Evolutionary conservation across 2,329 filamentous ascomycete genomes (phyloP).

Genomic region (Lecanicillium sp.): DNA sequence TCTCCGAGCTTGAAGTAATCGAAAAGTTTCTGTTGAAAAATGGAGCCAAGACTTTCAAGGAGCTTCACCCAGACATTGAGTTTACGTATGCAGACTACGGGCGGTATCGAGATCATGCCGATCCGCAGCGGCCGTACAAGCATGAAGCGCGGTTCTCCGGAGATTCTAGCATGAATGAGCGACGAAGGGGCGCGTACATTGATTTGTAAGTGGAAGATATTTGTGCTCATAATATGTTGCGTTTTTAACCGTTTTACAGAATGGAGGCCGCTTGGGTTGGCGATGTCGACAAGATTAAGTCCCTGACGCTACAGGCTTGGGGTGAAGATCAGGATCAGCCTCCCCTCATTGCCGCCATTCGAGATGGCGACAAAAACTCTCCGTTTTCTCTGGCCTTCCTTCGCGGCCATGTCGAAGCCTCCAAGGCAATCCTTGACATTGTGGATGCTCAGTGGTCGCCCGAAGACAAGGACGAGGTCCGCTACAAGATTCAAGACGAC

Average conservation of each 20-base stretch:
- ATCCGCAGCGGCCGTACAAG: constrained; percentile 32
- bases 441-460: constrained; percentile 59
- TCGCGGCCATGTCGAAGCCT: constrained; percentile 56
- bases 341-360: constrained; percentile 57
- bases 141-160: constrained; percentile 43
- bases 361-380: constrained; percentile 40
- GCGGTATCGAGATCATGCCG: too few species aligned
- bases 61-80: constrained; percentile 51
- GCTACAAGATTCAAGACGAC: constrained; percentile 38
- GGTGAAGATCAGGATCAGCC: constrained; percentile 41
- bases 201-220: constrained; percentile 42
- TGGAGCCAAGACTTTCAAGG: constrained; percentile 58
- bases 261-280: constrained; percentile 69
- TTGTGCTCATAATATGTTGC: too few species aligned
- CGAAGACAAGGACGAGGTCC: constrained; percentile 40
- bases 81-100: too few species aligned
- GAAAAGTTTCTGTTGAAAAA: constrained; percentile 46
- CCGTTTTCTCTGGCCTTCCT: constrained; percentile 64
- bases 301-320: constrained; percentile 54
- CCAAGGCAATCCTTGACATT: constrained; percentile 62
- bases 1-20: constrained; percentile 46
- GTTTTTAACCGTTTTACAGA: constrained; percentile 19
- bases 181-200: constrained; percentile 51
- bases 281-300: constrained; percentile 59
- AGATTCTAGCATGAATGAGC: constrained; percentile 48